Conservation (phyloP, 306 rosid species). For the Vigna nakashimae region DNA sequence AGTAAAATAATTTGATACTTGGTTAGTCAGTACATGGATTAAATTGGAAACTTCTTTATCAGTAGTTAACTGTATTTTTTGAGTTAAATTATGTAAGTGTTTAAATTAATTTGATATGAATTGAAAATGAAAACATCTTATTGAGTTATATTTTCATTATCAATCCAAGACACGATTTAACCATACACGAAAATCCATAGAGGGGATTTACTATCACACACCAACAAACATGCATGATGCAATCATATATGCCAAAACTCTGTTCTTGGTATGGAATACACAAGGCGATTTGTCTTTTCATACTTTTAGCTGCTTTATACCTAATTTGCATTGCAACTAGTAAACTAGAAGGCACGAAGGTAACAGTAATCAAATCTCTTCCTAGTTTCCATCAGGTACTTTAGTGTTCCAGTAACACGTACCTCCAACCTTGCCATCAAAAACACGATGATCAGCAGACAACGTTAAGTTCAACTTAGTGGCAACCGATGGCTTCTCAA, state of each 20-base stretch:
- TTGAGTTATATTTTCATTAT: not conserved
- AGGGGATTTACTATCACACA: not conserved
- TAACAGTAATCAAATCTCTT: not conserved
- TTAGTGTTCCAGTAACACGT: conserved; percentile 43
- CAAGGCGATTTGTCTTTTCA: not conserved
- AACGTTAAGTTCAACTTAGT: conserved; percentile 82
- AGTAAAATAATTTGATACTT: conserved; percentile 7
- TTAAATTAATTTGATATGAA: too few species aligned
- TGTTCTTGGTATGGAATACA: not conserved
- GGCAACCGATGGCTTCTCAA: conserved; percentile 76
- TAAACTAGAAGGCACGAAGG: conserved; percentile 12
- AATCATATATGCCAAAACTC: not conserved
- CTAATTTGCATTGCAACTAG: conserved; percentile 3
- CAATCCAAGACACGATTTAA: not conserved
- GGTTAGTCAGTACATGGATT: not conserved
- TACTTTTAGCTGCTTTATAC: conserved; percentile 10
- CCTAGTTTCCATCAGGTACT: conserved; percentile 19
- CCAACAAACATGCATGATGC: not conserved
- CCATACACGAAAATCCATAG: not conserved
- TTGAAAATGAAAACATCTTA: too few species aligned
- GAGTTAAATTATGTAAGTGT: too few species aligned
- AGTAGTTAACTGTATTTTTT: conserved; percentile 3
- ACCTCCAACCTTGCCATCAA: conserved; percentile 98
- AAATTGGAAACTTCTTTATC: conserved; percentile 1
- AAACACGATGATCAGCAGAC: conserved; percentile 95